Conservation (phyloP, 768 basidiomycete genomes). For the Rhodotorula sphaerocarpa region DNA sequence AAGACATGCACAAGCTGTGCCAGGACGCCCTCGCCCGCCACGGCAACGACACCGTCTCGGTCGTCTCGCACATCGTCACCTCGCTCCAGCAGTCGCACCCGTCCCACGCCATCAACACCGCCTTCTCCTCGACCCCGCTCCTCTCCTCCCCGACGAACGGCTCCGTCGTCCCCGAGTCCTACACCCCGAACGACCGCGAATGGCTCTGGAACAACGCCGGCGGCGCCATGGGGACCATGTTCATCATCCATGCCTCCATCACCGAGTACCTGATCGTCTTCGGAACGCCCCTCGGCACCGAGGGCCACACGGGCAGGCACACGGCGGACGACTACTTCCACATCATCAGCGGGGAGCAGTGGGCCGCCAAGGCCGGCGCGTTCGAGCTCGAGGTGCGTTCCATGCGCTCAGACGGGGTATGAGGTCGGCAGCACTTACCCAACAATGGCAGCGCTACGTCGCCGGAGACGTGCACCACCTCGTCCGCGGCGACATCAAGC, state of each 20-base stretch:
- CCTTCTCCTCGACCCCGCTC: constrained; percentile 52
- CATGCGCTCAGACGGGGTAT: neutral
- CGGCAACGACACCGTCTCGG: constrained; percentile 55
- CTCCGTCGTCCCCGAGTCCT: constrained; percentile 15
- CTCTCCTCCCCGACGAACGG: constrained; percentile 46
- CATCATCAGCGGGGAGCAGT: constrained; percentile 87
- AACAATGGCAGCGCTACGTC: constrained; percentile 51
- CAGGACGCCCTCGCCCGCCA: constrained; percentile 62
- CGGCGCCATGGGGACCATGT: constrained; percentile 68
- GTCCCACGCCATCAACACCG: constrained; percentile 44
- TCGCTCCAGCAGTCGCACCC: constrained; percentile 72
- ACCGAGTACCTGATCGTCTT: constrained; percentile 79
- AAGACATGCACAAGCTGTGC: constrained; percentile 62
- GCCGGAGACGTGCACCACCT: constrained; percentile 79
- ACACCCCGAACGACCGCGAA: constrained; percentile 50
- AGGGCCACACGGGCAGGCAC: constrained; percentile 88
- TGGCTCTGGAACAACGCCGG: constrained; percentile 98
- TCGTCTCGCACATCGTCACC: constrained; percentile 71
- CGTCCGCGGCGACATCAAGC: constrained; percentile 74
- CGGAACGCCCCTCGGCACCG: constrained; percentile 86
- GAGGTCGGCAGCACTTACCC: neutral
- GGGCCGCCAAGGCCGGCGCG: constrained; percentile 75
- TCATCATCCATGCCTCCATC: constrained; percentile 88
- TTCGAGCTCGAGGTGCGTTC: constrained; percentile 64
- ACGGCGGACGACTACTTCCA: constrained; percentile 98